Evolutionary conservation across 129 eudicot genomes (phyloP).

Genomic region (Pseudognaphalium luteoalbum): DNA sequence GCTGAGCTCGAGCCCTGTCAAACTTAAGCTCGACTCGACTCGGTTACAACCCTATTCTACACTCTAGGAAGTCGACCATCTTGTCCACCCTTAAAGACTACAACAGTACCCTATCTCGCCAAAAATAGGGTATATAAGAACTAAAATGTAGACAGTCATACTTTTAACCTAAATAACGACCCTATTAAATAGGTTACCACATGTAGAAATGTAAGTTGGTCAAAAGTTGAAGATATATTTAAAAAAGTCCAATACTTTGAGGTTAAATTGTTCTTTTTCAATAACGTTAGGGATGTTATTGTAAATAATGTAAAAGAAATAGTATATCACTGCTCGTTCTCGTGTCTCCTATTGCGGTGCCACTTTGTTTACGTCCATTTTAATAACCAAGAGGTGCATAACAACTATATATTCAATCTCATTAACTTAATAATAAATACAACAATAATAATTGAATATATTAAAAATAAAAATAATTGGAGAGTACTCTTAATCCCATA

Average conservation of each 20-base stretch:
- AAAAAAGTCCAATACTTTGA: neutral
- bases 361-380: slow-evolving; percentile 27
- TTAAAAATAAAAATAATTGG: no score
- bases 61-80: no score
- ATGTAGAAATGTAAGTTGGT: neutral
- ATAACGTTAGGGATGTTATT: neutral
- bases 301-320: neutral
- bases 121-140: no score
- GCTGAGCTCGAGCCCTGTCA: no score
- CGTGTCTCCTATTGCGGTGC: slow-evolving; percentile 46
- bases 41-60: no score
- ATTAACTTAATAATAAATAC: slow-evolving; percentile 12
- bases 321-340: slow-evolving; percentile 31
- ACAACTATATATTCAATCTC: slow-evolving; percentile 24
- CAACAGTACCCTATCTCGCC: no score
- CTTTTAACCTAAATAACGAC: no score
- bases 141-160: no score
- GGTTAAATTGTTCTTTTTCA: neutral
- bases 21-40: no score
- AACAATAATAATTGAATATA: no score
- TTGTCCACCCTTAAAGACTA: no score
- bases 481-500: no score
- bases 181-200: neutral
- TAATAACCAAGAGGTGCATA: slow-evolving; percentile 20
- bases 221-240: neutral